phyloP scores from a whole-genome alignment of 345 rosid species.

The Brassica carinata region DNA sequence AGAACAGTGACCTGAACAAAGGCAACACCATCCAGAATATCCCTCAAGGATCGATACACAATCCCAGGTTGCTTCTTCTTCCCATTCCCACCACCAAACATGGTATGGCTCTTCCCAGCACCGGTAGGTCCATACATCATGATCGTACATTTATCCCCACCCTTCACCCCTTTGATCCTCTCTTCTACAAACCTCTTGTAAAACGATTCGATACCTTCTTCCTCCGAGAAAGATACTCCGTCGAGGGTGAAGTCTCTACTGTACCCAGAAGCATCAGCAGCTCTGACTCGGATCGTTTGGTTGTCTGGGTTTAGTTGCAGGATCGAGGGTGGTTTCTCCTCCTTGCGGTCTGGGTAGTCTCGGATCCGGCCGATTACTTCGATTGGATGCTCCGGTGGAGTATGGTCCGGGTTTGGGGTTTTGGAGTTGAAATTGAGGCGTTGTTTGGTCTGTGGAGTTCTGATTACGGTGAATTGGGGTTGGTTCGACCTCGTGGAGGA shows the following conservation, averaged over 20 bases:
- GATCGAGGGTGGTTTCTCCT: slow-evolving; percentile 59
- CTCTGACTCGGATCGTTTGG: slow-evolving; percentile 67
- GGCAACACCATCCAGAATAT: slow-evolving; percentile 55
- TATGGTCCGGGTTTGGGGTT: slow-evolving; percentile 53
- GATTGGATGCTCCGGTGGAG: slow-evolving; percentile 74
- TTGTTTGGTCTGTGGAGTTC: slow-evolving; percentile 80
- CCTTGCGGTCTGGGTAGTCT: slow-evolving; percentile 62
- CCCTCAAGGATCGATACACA: slow-evolving; percentile 71
- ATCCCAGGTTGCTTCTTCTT: slow-evolving; percentile 75
- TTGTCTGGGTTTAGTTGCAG: slow-evolving; percentile 63
- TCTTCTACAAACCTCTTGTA: slow-evolving; percentile 75
- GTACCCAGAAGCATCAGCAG: slow-evolving; percentile 55
- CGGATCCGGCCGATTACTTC: slow-evolving; percentile 88
- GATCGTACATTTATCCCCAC: slow-evolving; percentile 79
- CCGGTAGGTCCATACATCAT: slow-evolving; percentile 99
- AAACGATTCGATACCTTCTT: slow-evolving; percentile 69
- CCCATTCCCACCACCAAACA: slow-evolving; percentile 58
- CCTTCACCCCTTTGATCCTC: slow-evolving; percentile 75
- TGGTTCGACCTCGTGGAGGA: slow-evolving; percentile 53
- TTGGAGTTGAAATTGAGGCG: slow-evolving; percentile 61
- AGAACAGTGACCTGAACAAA: slow-evolving; percentile 92
- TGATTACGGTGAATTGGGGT: slow-evolving; percentile 42
- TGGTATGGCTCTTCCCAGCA: slow-evolving; percentile 90
- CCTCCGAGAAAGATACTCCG: slow-evolving; percentile 81
- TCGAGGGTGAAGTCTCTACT: slow-evolving; percentile 78